phyloP scores from a whole-genome alignment of 2,329 filamentous ascomycete genomes.

The Xylaria sp. region DNA sequence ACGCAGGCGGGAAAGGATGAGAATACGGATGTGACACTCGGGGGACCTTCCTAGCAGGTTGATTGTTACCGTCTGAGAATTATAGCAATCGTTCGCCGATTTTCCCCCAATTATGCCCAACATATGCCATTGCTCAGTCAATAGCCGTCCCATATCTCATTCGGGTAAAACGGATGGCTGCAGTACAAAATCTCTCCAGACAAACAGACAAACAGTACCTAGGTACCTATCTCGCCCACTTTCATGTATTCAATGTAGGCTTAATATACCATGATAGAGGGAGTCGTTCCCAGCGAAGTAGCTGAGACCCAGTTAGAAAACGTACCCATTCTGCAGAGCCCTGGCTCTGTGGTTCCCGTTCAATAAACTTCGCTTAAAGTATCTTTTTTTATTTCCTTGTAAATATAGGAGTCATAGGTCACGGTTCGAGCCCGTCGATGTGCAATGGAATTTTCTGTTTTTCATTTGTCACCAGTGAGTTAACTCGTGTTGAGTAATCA shows the following conservation, averaged over 20 bases:
- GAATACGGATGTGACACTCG: background rate
- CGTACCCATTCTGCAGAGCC: too few relatives aligned
- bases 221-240: background rate
- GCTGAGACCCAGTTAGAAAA: background rate
- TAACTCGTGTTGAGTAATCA: background rate
- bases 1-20: background rate
- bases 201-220: background rate
- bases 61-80: background rate
- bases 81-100: background rate
- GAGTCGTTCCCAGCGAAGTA: slow-evolving; percentile 2
- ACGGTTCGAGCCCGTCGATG: background rate
- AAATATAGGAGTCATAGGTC: background rate
- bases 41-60: background rate
- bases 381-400: background rate
- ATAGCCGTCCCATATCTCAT: background rate
- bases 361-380: slow-evolving; percentile 4
- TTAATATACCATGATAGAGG: background rate
- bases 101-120: background rate
- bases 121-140: background rate
- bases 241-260: background rate
- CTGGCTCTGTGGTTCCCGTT: too few relatives aligned
- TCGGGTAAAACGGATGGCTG: background rate
- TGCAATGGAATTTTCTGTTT: background rate
- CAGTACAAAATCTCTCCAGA: background rate
- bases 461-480: too few relatives aligned